phyloP scores from a whole-genome alignment of 176 grass and related monocot species.

The Alopecurus myosuroides region DNA sequence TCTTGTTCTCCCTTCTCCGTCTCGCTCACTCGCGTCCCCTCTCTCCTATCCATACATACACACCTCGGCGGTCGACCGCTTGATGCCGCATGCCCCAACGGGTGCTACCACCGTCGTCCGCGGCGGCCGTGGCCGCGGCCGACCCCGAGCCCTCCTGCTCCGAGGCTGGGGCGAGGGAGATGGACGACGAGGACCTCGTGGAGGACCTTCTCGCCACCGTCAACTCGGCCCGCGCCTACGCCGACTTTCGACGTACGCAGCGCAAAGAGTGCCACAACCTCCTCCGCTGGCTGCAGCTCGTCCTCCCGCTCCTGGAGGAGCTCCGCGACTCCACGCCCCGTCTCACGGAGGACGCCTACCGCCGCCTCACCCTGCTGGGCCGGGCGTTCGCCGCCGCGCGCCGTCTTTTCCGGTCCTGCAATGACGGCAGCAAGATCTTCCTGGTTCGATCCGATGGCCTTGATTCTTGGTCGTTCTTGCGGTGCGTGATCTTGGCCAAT shows the following conservation, averaged over 20 bases:
- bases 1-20: background rate
- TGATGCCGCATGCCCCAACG: slow-evolving; percentile 46
- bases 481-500: background rate
- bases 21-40: background rate
- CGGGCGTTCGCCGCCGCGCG: slow-evolving; percentile 39
- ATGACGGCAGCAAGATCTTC: slow-evolving; percentile 83
- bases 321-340: slow-evolving; percentile 36
- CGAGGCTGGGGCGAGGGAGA: slow-evolving; percentile 22
- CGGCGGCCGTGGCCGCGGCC: background rate
- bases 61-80: background rate
- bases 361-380: slow-evolving; percentile 31
- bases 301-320: slow-evolving; percentile 69
- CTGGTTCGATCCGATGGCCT: slow-evolving; percentile 37
- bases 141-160: slow-evolving; percentile 21
- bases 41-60: background rate
- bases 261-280: slow-evolving; percentile 60
- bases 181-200: slow-evolving; percentile 64
- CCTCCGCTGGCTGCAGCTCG: slow-evolving; percentile 66
- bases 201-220: slow-evolving; percentile 46
- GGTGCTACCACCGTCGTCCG: slow-evolving; percentile 1
- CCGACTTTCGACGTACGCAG: slow-evolving; percentile 47
- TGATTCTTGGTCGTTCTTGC: background rate
- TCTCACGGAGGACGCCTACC: slow-evolving; percentile 46
- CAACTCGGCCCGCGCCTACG: slow-evolving; percentile 50
- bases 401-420: slow-evolving; percentile 56